Conservation (phyloP, 805 yeast species). For the Grigorovia transvaalensis region DNA sequence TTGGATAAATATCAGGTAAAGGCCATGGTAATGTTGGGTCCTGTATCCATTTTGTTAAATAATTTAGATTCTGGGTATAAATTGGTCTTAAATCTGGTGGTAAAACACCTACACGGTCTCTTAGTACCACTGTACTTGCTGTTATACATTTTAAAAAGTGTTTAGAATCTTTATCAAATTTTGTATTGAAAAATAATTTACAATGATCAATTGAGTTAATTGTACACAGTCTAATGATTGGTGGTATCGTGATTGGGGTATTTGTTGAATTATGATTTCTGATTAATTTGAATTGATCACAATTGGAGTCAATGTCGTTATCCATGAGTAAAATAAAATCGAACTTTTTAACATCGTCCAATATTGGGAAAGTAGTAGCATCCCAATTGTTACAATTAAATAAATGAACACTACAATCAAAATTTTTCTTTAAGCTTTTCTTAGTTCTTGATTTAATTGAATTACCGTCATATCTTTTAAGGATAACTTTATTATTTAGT, state of each 20-base stretch:
- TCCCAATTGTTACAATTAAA: conserved; percentile 31
- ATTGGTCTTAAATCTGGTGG: conserved; percentile 74
- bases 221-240: conserved; percentile 61
- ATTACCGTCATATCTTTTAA: conserved; percentile 53
- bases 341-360: conserved; percentile 25
- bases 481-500: conserved; percentile 46
- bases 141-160: conserved; percentile 56
- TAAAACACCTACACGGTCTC: conserved; percentile 72
- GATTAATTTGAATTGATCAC: conserved; percentile 9
- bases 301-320: conserved; percentile 39
- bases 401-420: conserved; percentile 33
- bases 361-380: conserved; percentile 13
- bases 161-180: conserved; percentile 23
- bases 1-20: conserved; percentile 57
- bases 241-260: conserved; percentile 12
- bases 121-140: conserved; percentile 70
- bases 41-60: conserved; percentile 52
- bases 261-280: not conserved
- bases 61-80: conserved; percentile 54
- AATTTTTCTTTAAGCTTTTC: conserved; percentile 22
- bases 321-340: conserved; percentile 60
- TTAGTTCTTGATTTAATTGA: conserved; percentile 39
- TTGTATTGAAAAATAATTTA: conserved; percentile 38
- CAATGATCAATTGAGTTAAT: conserved; percentile 80
- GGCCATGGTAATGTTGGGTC: conserved; percentile 53